These are phyloP conservation scores for Corchorus capsularis DNA, from an alignment of 345 rosid species.

Conservation along the genomic window DNA sequence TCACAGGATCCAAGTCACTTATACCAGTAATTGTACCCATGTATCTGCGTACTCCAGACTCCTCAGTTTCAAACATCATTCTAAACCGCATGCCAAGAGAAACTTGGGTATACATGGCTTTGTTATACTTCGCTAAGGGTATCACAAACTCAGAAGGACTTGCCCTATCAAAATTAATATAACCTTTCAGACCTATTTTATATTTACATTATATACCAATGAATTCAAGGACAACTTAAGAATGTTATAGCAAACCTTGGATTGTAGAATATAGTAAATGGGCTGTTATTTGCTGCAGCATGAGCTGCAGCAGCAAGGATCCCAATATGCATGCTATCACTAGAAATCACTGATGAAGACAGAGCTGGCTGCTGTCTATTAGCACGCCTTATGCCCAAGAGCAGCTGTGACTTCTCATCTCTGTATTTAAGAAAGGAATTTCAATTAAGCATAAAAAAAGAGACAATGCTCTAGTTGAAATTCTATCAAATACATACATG, in stretches of 20 bases:
- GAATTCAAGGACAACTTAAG: neutral
- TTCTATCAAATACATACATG: neutral
- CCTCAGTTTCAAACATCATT: slow-evolving; percentile 99
- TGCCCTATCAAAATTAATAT: slow-evolving; percentile 59
- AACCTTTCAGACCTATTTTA: slow-evolving; percentile 26
- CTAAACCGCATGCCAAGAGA: slow-evolving; percentile 95
- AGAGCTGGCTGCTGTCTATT: slow-evolving; percentile 90
- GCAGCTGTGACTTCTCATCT: slow-evolving; percentile 90
- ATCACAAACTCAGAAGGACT: slow-evolving; percentile 96
- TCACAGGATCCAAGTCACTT: slow-evolving; percentile 79
- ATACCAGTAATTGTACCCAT: slow-evolving; percentile 95
- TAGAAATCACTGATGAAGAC: slow-evolving; percentile 92
- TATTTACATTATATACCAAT: neutral
- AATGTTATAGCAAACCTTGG: slow-evolving; percentile 62
- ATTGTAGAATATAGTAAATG: slow-evolving; percentile 88
- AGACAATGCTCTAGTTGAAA: slow-evolving; percentile 17
- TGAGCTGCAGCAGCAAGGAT: slow-evolving; percentile 99
- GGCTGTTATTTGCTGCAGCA: slow-evolving; percentile 93
- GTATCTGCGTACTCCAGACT: slow-evolving; percentile 91
- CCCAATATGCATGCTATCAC: slow-evolving; percentile 99
- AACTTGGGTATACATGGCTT: slow-evolving; percentile 85
- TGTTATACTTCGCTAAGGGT: slow-evolving; percentile 89
- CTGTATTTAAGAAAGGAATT: slow-evolving; percentile 41
- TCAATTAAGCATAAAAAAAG: slow-evolving; percentile 18
- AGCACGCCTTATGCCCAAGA: slow-evolving; percentile 85